Evolutionary conservation across 2,329 filamentous ascomycete genomes (phyloP).

Genomic region (Microdochium nivale): DNA sequence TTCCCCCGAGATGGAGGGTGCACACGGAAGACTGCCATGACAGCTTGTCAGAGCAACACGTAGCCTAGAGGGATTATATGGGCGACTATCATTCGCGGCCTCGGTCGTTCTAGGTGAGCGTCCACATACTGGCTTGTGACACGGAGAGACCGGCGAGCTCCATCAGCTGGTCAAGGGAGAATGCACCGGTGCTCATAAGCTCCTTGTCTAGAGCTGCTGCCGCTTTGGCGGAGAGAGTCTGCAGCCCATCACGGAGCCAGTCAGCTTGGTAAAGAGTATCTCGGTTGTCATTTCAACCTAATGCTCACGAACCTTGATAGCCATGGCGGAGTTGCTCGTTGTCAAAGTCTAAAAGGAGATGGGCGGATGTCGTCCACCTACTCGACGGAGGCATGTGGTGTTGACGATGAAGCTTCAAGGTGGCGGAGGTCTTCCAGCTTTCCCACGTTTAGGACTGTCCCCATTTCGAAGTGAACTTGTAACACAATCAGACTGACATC

Average conservation of each 20-base stretch:
- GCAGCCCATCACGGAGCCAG: conserved; percentile 8
- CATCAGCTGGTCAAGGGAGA: conserved; percentile 95
- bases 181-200: conserved; percentile 81
- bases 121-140: conserved; percentile 67
- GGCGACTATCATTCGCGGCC: too few species aligned
- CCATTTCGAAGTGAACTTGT: too few species aligned
- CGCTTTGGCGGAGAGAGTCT: conserved; percentile 83
- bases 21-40: conserved; percentile 64
- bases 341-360: too few species aligned
- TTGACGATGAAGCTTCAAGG: too few species aligned
- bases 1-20: conserved; percentile 67
- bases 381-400: too few species aligned
- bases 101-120: conserved; percentile 3
- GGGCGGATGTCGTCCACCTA: too few species aligned
- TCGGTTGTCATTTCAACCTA: neutral
- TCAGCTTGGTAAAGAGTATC: conserved; percentile 1
- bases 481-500: too few species aligned
- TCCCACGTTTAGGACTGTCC: too few species aligned
- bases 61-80: neutral
- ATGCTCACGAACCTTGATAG: neutral
- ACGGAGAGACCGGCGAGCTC: conserved; percentile 90
- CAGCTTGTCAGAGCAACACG: neutral
- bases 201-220: conserved; percentile 87
- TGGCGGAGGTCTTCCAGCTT: too few species aligned
- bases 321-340: neutral